Base-by-base conservation (phyloP, 352 stramenopile species). In the Phytophthora podocarpi region DNA sequence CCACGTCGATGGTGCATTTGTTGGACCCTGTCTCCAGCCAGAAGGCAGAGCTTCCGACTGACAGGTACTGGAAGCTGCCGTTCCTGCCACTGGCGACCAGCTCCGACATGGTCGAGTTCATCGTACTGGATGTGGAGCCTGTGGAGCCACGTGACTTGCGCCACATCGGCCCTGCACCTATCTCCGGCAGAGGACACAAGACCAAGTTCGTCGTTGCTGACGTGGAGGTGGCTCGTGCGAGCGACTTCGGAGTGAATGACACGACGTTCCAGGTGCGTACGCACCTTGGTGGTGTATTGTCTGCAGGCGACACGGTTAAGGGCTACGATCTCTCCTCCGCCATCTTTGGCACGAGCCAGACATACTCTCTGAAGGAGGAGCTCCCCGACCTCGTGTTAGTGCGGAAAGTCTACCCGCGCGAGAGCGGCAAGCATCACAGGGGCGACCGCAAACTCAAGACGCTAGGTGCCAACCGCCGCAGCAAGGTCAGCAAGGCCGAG, bases 191-290 rank as follows among this genome's bases (percentile, higher is more conserved):
- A 53, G 63, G 52, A 28, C 40, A 23, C 20, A 58, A 51, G 24
- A 57, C 34, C 24, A 79, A 71, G 53, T 75, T 85, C 27, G 65
- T 80, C 5, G 48, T 92, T 35, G 82, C 81, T 4, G 78, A 91
- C 42, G 70, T 94, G 32, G 82, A 91, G 50, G 76, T 94, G 31
- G 80, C 81, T 39, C 77, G 81, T 11, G 76, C 55, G 18, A 82
- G 72, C 42, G 85, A 94, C 59, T 91, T 94, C 68, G 85, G 85
- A 24, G 80, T 88, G 32, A 94, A 92, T 61, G 85, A 94, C 54
- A 89, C 76, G 55, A 90, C 76, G 18, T 91, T 87, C 59, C 53
- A 82, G 20, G 65, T 90, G 10, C 74, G 76, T 4, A 89, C 67
- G 37, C 85, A 94, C 46, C 65, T 94, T 31, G 82, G 82, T 16